Conservation (phyloP, 352 stramenopile species). For the Globisporangium splendens region DNA sequence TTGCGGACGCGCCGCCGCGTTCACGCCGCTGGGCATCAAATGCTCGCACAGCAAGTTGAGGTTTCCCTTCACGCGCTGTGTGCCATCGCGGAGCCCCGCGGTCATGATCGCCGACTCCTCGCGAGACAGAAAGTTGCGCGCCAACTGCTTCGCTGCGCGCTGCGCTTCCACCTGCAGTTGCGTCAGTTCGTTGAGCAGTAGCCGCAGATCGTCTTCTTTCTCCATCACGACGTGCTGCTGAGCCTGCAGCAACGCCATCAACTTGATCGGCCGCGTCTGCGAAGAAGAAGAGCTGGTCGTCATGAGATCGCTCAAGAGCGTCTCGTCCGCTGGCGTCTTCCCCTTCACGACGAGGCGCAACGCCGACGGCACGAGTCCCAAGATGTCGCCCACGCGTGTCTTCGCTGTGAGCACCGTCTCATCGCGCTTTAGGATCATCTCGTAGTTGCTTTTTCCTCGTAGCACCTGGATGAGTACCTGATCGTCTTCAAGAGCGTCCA, state of each 20-base stretch:
- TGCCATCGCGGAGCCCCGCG: conserved; percentile 34
- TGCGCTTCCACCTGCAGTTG: conserved; percentile 25
- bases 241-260: conserved; percentile 61
- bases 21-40: conserved; percentile 13
- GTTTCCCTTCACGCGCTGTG: conserved; percentile 33
- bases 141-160: conserved; percentile 40
- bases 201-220: conserved; percentile 58
- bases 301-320: conserved; percentile 13
- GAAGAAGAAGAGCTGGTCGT: neutral
- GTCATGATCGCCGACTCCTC: conserved; percentile 54
- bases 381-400: conserved; percentile 33
- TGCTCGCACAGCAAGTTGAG: conserved; percentile 50
- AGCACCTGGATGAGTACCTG: conserved; percentile 48
- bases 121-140: conserved; percentile 41
- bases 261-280: conserved; percentile 42
- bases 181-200: conserved; percentile 61
- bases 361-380: conserved; percentile 34
- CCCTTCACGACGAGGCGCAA: conserved; percentile 64
- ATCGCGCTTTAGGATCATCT: conserved; percentile 37
- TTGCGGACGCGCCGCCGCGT: conserved; percentile 2
- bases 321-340: conserved; percentile 46
- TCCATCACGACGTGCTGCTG: conserved; percentile 61
- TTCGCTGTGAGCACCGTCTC: conserved; percentile 41
- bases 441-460: conserved; percentile 55
- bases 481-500: conserved; percentile 36